phyloP scores from a whole-genome alignment of 306 rosid species.

The Quercus berberidifolia region DNA sequence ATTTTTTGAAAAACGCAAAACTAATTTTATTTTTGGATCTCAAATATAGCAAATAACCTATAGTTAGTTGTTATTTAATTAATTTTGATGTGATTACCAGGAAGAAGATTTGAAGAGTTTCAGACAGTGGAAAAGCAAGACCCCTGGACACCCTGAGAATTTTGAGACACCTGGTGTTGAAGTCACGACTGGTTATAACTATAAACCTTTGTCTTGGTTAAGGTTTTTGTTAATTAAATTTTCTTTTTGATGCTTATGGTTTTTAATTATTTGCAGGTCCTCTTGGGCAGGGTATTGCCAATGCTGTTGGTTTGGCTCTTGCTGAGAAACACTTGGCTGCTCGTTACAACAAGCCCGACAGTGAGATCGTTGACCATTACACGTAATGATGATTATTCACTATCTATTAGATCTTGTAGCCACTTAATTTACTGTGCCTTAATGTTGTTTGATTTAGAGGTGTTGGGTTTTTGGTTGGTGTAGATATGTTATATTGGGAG shows the following conservation, averaged over 20 bases:
- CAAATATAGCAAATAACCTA: too few relatives aligned
- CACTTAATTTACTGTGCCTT: neutral
- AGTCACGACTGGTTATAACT: conserved; percentile 84
- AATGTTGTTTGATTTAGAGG: neutral
- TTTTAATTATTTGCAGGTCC: conserved; percentile 64
- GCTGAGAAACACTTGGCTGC: conserved; percentile 99
- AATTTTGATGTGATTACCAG: conserved; percentile 23
- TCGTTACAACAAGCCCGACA: conserved; percentile 87
- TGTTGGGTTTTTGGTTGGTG: conserved; percentile 11
- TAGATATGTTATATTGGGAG: conserved; percentile 82
- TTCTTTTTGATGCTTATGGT: neutral
- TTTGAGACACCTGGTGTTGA: conserved; percentile 92
- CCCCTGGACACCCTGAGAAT: conserved; percentile 99
- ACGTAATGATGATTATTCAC: conserved; percentile 45
- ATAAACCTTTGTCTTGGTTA: neutral
- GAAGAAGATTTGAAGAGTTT: conserved; percentile 82
- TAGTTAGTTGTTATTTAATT: too few relatives aligned
- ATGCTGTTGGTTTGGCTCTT: conserved; percentile 97
- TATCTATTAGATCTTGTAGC: conserved; percentile 6
- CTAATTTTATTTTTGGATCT: too few relatives aligned
- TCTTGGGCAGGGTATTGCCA: conserved; percentile 96
- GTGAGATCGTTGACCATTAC: conserved; percentile 87
- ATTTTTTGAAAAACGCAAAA: too few relatives aligned
- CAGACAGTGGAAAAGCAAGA: conserved; percentile 92
- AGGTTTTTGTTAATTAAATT: neutral